These are phyloP conservation scores for Ogataea trehalophila DNA, from an alignment of 805 yeast species.

Conservation along the genomic window DNA sequence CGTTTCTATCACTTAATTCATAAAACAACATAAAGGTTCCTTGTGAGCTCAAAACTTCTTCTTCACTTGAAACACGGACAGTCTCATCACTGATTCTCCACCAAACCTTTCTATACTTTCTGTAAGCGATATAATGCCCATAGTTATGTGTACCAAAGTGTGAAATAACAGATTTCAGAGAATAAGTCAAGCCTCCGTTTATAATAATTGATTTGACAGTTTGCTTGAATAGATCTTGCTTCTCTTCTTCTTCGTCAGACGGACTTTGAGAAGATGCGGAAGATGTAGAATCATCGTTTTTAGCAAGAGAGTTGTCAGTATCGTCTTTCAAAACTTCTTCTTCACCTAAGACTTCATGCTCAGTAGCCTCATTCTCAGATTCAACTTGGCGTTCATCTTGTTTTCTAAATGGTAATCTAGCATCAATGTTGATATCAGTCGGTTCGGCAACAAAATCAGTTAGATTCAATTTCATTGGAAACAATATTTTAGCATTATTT, in stretches of 20 bases:
- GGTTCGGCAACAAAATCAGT: constrained; percentile 66
- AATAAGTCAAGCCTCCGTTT: constrained; percentile 51
- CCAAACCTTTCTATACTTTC: constrained; percentile 82
- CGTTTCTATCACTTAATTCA: constrained; percentile 41
- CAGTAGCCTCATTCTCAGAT: constrained; percentile 15
- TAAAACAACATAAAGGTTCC: constrained; percentile 94
- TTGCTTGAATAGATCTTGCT: background rate
- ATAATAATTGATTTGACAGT: constrained; percentile 4
- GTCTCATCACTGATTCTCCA: constrained; percentile 93
- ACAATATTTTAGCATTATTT: constrained; percentile 76
- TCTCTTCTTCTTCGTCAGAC: background rate
- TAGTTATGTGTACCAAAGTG: constrained; percentile 96
- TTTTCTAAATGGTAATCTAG: constrained; percentile 67
- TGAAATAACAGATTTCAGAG: constrained; percentile 78
- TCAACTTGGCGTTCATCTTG: constrained; percentile 35
- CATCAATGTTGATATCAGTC: constrained; percentile 71
- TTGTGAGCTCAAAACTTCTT: constrained; percentile 73
- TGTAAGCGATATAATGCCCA: constrained; percentile 93
- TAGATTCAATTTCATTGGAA: constrained; percentile 66
- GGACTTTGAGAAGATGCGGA: too few relatives aligned
- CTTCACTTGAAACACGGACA: constrained; percentile 73
- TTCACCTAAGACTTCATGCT: constrained; percentile 4
- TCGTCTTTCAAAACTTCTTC: background rate
- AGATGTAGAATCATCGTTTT: too few relatives aligned
- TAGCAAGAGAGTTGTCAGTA: background rate